Base-by-base conservation (phyloP, 2,329 filamentous ascomycete genomes). In the Apiospora aurea region DNA sequence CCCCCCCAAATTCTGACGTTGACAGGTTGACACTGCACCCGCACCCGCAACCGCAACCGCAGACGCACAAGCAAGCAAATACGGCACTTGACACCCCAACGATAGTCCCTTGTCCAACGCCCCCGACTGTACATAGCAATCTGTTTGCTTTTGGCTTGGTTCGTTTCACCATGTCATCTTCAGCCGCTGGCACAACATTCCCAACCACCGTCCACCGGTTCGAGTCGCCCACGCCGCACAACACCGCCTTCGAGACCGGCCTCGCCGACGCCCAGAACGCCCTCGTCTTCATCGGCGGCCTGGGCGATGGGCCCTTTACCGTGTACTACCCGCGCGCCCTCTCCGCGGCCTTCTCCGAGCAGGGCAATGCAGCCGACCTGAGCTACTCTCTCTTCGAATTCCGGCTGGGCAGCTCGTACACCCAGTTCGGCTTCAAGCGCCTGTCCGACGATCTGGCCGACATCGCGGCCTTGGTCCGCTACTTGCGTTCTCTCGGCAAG, bases 281-380 rank as follows among this genome's bases (percentile, higher is more conserved):
- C 3, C 81, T 94, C 71, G 81, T 94, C 73, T 93, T 92, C 82
- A 87, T 94, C 74, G 92, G 91, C 73, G 93, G 93, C 51, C 87
- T 95, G n/a, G 87, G 87, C 51, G 93, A 94, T 80, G 92, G 92
- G 1, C 88, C 92, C 72, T 88, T 92, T 74, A 91, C 90, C 0
- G 86, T 92, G 8, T 82, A 86, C 0, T 93, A 92, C 73, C 82
- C 85, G 66, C 83, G 85, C 4, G 78, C 80, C 1, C 80, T 90
- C 71, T 86, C 87, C 18, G 78, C 80, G 46, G 80, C 80, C 67
- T 78, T 89, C 4, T 82, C 83, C 73, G 73, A 77, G 14, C 46
- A 49, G 46, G 21, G 4, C 7, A 73, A 80, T 4, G 73, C 77
- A 29, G 26, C 26, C 1, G 26, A 29, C 0, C 78, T 86, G 43